These are phyloP conservation scores for Diaporthe helianthi DNA, from an alignment of 2,329 filamentous ascomycete species.

Conservation along the genomic window DNA sequence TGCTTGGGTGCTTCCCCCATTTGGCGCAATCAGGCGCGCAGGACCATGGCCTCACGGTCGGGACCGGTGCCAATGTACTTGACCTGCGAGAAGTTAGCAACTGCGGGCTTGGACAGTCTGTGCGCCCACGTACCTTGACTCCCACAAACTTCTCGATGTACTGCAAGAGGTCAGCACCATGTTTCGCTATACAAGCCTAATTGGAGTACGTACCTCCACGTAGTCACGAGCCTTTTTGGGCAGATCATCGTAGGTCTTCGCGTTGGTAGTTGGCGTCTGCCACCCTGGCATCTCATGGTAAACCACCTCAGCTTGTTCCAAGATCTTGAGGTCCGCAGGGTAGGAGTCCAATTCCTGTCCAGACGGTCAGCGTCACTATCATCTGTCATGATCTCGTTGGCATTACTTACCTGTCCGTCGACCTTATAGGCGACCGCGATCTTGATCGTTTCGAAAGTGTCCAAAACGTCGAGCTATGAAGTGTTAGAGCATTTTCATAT, in stretches of 20 bases:
- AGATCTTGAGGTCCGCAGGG: conserved; percentile 66
- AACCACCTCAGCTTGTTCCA: conserved; percentile 66
- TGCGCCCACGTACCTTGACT: conserved; percentile 48
- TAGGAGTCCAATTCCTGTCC: conserved; percentile 65
- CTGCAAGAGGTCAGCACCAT: conserved; percentile 25
- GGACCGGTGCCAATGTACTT: conserved; percentile 73
- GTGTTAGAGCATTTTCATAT: conserved; percentile 52
- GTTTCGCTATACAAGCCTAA: background rate
- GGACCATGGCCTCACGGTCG: conserved; percentile 69
- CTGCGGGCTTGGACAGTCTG: background rate
- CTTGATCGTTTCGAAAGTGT: conserved; percentile 77
- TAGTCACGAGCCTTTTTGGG: conserved; percentile 67
- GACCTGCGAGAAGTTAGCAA: conserved; percentile 43
- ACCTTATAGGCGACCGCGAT: conserved; percentile 75
- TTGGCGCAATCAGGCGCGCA: conserved; percentile 3
- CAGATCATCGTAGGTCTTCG: conserved; percentile 65
- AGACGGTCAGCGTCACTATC: background rate
- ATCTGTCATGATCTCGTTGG: background rate
- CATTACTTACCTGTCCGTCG: conserved; percentile 47
- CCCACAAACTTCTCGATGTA: conserved; percentile 70
- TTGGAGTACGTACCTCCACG: conserved; percentile 42
- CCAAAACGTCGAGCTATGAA: conserved; percentile 71
- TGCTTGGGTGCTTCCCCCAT: background rate
- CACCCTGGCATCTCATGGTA: conserved; percentile 75
- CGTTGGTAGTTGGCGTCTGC: conserved; percentile 68